A percentile compares a stretch with the other conserved stretches of the same genome.
These are phyloP conservation scores for Phytophthora quininea DNA, from an alignment of 352 stramenopile genomes.

Conservation along the genomic window DNA sequence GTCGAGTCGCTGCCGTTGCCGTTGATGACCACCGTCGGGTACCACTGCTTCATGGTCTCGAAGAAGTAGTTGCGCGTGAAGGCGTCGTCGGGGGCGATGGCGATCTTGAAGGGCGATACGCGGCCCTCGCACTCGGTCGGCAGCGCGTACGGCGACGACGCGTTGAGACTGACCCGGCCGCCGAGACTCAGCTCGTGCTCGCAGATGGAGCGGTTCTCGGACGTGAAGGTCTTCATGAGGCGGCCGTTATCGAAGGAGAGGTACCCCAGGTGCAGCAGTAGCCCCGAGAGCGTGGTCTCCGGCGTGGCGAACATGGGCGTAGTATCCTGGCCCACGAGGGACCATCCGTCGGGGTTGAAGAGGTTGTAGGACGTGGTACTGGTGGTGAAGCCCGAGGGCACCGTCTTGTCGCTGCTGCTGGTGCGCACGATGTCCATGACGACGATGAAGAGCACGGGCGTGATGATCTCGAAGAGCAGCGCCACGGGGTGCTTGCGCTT, in stretches of 20 bases:
- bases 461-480: slow-evolving; percentile 62
- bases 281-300: slow-evolving; percentile 66
- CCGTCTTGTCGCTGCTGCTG: slow-evolving; percentile 36
- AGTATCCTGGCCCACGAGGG: slow-evolving; percentile 34
- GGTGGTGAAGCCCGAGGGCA: slow-evolving; percentile 44
- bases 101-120: slow-evolving; percentile 59
- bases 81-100: slow-evolving; percentile 41
- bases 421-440: slow-evolving; percentile 63
- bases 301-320: slow-evolving; percentile 46
- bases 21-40: slow-evolving; percentile 39
- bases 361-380: slow-evolving; percentile 44
- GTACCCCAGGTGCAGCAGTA: slow-evolving; percentile 56
- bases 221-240: slow-evolving; percentile 43
- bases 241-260: slow-evolving; percentile 32
- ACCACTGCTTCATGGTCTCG: slow-evolving; percentile 43
- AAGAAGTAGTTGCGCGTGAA: slow-evolving; percentile 56
- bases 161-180: slow-evolving; percentile 32
- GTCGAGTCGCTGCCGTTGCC: not conserved
- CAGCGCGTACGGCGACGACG: slow-evolving; percentile 26
- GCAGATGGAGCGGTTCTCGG: slow-evolving; percentile 31
- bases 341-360: slow-evolving; percentile 41
- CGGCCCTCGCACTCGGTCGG: slow-evolving; percentile 42
- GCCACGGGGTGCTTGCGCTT: slow-evolving; percentile 66
- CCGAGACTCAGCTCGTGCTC: slow-evolving; percentile 20
- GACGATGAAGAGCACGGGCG: slow-evolving; percentile 64